phyloP scores from a whole-genome alignment of 2,329 filamentous ascomycete genomes.

The Parastagonospora nodorum region DNA sequence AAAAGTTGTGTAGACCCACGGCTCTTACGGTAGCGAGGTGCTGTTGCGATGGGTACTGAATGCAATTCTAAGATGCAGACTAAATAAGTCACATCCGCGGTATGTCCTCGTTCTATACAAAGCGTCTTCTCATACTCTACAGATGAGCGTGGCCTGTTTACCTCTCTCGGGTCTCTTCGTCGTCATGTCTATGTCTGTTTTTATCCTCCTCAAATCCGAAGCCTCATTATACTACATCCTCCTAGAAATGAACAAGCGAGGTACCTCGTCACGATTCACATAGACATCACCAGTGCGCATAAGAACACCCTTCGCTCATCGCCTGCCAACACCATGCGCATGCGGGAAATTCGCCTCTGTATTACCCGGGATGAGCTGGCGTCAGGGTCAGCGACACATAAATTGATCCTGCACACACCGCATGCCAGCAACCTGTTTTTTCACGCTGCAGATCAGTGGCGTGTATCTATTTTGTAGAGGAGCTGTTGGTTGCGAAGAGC shows the following conservation, averaged over 20 bases:
- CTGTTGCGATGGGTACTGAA: too few species aligned
- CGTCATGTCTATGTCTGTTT: background rate
- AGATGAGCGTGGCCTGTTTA: too few species aligned
- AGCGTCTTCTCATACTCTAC: too few species aligned
- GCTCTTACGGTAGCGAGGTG: too few species aligned
- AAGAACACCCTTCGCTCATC: background rate
- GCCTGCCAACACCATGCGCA: background rate
- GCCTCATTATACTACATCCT: background rate
- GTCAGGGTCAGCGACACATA: constrained; percentile 5
- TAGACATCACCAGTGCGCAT: constrained; percentile 3
- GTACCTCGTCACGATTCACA: constrained; percentile 1
- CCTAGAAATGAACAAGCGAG: background rate
- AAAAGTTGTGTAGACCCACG: too few species aligned
- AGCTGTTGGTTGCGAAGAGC: background rate
- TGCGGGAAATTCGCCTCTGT: constrained; percentile 26
- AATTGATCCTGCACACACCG: constrained; percentile 19
- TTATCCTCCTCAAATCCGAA: background rate
- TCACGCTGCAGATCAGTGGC: background rate
- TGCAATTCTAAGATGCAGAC: too few species aligned
- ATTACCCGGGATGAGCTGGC: constrained; percentile 24
- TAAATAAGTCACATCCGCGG: too few species aligned
- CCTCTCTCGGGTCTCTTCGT: too few species aligned
- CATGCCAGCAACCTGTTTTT: background rate
- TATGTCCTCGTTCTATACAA: too few species aligned
- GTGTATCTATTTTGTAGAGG: background rate